phyloP scores from a whole-genome alignment of 495 filamentous ascomycete species.

The Xylaria nigripes region DNA sequence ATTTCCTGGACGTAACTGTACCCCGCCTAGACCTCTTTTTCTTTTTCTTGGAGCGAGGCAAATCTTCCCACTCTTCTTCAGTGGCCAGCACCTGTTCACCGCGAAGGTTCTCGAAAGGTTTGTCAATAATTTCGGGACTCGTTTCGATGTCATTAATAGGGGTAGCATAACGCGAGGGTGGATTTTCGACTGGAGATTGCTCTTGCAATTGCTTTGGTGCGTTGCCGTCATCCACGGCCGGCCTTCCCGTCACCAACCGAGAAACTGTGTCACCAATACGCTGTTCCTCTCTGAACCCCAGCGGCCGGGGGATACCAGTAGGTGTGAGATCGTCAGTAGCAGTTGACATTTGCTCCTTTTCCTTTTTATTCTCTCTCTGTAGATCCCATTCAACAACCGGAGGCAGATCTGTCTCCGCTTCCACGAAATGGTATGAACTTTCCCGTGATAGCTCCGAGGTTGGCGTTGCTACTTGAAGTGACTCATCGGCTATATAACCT shows the following conservation, averaged over 20 bases:
- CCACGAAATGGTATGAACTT: conserved; percentile 22
- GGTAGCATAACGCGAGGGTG: conserved; percentile 10
- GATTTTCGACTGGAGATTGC: conserved; percentile 17
- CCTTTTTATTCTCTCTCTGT: conserved; percentile 15
- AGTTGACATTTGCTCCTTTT: conserved; percentile 3
- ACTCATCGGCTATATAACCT: conserved; percentile 17
- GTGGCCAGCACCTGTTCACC: conserved; percentile 2
- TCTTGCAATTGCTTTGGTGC: not conserved
- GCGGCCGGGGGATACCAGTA: not conserved
- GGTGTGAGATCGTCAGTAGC: conserved; percentile 6
- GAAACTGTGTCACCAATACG: conserved; percentile 1
- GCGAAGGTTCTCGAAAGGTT: conserved; percentile 8
- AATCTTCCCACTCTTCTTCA: conserved; percentile 15
- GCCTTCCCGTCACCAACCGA: not conserved
- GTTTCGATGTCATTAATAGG: conserved; percentile 8
- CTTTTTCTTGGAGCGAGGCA: conserved; percentile 17
- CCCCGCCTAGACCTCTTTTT: conserved; percentile 14
- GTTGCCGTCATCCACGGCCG: conserved; percentile 8
- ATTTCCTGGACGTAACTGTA: conserved; percentile 5
- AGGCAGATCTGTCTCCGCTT: conserved; percentile 5
- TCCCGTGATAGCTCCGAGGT: conserved; percentile 22
- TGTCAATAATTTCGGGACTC: conserved; percentile 13
- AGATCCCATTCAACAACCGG: conserved; percentile 17
- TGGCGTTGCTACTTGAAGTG: conserved; percentile 9
- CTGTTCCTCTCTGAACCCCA: not conserved